Evolutionary conservation across 2,329 filamentous ascomycete species (phyloP).

Genomic region (Neofusicoccum kwambonambiense): DNA sequence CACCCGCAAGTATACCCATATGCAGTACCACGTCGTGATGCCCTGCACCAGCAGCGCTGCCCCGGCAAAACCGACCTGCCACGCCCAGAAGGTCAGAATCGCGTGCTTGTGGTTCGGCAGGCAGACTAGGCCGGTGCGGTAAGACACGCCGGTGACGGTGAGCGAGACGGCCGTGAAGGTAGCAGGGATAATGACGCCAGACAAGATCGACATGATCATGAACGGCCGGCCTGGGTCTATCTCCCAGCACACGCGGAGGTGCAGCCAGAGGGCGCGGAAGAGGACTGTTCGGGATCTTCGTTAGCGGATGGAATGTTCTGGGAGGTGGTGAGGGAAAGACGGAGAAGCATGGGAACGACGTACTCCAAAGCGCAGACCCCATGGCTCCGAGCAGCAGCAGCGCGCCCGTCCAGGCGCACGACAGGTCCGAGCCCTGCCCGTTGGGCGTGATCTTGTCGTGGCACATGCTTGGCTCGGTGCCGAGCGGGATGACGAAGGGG

Average conservation of each 20-base stretch:
- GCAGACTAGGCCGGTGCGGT: slow-evolving; percentile 38
- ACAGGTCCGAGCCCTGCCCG: slow-evolving; percentile 69
- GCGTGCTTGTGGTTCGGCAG: slow-evolving; percentile 34
- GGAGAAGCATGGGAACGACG: slow-evolving; percentile 20
- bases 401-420: slow-evolving; percentile 78
- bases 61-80: slow-evolving; percentile 34
- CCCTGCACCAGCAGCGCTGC: slow-evolving; percentile 32
- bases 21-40: slow-evolving; percentile 34
- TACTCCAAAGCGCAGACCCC: slow-evolving; percentile 73
- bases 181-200: slow-evolving; percentile 31
- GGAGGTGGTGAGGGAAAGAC: not conserved
- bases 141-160: slow-evolving; percentile 36
- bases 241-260: slow-evolving; percentile 40
- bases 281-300: slow-evolving; percentile 24
- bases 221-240: slow-evolving; percentile 30
- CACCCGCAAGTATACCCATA: slow-evolving; percentile 33
- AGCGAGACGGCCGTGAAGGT: slow-evolving; percentile 33
- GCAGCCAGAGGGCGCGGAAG: slow-evolving; percentile 38
- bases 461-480: slow-evolving; percentile 70
- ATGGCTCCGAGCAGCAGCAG: slow-evolving; percentile 78
- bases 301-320: too few relatives aligned
- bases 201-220: slow-evolving; percentile 31
- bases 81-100: slow-evolving; percentile 38
- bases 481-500: slow-evolving; percentile 68
- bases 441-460: slow-evolving; percentile 82